Evolutionary conservation across 2,329 filamentous ascomycete genomes (phyloP), one percentile per base, ranked within the genome.

Genomic region (Amesomyces nigricolor): DNA sequence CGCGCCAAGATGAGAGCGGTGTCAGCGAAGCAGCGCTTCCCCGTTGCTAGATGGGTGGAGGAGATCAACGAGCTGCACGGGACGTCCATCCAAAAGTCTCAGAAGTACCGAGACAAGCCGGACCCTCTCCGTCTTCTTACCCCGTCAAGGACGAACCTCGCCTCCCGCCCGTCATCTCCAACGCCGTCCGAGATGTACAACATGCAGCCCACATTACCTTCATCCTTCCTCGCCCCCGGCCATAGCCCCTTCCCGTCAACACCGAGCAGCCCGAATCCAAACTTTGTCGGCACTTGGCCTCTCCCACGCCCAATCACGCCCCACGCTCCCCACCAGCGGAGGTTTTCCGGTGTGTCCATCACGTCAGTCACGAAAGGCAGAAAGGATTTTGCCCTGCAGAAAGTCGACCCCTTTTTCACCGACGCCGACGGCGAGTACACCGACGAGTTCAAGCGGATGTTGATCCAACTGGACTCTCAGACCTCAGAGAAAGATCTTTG

Each of bases 1-100:
- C 73, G 83, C 51, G 79, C 79, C 2, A 74, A 78, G 64, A 86
- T 87, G 83, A 76, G 83, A 65, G 83, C 82, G 42, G 74, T 80
- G 43, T 83, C 81, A 11, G 81, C 80, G 4, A 81, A 82, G 59
- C 83, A 86, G 63, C 75, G 83, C 16, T 87, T 86, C 68, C 83
- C 83, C n/a, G 82, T 87, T 9, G 79, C 79, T 2, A 80, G 85
- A 63, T 86, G 83, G 83, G 76, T 84, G 48, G 79, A 84, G 61
- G 81, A 83, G 57, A 70, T 86, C 9, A 82, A 83, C 59, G 80
- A 78, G 45, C 73, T 87, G 26, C 83, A 86, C 63, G 71, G 71
- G 4, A 80, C 76, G 2, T 75, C 81, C 0, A 85, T 86, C 63
- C 76, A 76, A 47, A 74, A 82, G 45, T 65, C 64, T 35, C 53